phyloP scores from a whole-genome alignment of 768 basidiomycete genomes.

The Lactifluus hygrophoroides region DNA sequence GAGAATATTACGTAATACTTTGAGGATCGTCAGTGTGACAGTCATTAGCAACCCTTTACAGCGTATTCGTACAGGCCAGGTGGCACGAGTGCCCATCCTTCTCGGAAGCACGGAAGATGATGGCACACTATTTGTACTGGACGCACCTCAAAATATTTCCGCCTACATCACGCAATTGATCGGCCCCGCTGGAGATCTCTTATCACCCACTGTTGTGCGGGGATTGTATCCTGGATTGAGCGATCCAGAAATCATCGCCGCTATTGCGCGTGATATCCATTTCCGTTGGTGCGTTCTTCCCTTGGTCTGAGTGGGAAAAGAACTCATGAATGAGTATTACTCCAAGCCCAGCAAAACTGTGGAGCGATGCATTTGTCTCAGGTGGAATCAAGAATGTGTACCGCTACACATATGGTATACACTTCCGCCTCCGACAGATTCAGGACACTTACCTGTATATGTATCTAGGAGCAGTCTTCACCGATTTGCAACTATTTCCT shows the following conservation, averaged over 20 bases:
- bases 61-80: not conserved
- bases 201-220: not conserved
- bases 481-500: too few species aligned
- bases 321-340: too few species aligned
- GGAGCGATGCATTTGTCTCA: not conserved
- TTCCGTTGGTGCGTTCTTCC: conserved; percentile 4
- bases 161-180: not conserved
- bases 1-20: not conserved
- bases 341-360: not conserved
- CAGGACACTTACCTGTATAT: too few species aligned
- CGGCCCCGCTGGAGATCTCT: not conserved
- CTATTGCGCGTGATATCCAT: not conserved
- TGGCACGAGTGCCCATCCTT: not conserved
- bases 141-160: not conserved
- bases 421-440: too few species aligned
- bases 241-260: conserved; percentile 1
- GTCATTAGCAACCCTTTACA: not conserved
- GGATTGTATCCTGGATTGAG: not conserved
- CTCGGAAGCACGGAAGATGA: conserved; percentile 4
- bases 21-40: not conserved
- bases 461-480: too few species aligned
- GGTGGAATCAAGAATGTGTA: not conserved
- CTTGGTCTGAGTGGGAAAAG: not conserved
- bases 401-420: not conserved
- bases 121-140: not conserved